Conservation (phyloP, 352 stramenopile species). For the Pythium aquatile region DNA sequence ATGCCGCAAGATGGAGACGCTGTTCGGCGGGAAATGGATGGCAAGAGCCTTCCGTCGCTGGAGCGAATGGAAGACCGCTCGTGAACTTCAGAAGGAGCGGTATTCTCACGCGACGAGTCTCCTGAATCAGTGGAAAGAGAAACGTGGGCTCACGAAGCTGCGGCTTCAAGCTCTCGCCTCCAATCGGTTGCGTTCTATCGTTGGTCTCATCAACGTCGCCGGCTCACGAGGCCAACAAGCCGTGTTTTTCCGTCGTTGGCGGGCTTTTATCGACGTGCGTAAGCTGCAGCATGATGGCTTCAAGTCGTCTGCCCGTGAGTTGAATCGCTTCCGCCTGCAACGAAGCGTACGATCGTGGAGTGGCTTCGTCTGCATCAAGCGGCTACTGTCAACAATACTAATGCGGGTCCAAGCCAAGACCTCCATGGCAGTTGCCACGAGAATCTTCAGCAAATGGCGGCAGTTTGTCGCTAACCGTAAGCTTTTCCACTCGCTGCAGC, state of each 20-base stretch:
- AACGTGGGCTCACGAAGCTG: background rate
- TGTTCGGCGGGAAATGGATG: background rate
- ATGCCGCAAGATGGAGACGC: background rate
- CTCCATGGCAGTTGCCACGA: slow-evolving; percentile 4
- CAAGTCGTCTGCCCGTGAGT: background rate
- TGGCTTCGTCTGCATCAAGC: slow-evolving; percentile 18
- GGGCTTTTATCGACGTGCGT: background rate
- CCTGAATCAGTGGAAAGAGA: slow-evolving; percentile 5
- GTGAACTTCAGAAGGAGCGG: background rate
- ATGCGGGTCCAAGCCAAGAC: slow-evolving; percentile 18
- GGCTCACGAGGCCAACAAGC: slow-evolving; percentile 4
- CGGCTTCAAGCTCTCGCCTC: background rate
- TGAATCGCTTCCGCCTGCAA: slow-evolving; percentile 24
- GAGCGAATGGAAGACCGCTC: too few species aligned
- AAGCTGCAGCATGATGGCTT: background rate
- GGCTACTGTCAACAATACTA: slow-evolving; percentile 26
- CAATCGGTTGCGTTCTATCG: slow-evolving; percentile 10
- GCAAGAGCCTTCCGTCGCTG: slow-evolving; percentile 4
- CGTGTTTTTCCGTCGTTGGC: slow-evolving; percentile 10
- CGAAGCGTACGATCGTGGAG: slow-evolving; percentile 29
- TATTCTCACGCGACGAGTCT: background rate
- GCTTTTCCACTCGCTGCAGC: slow-evolving; percentile 22
- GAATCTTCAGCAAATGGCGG: slow-evolving; percentile 34
- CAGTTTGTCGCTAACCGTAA: slow-evolving; percentile 18
- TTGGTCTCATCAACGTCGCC: slow-evolving; percentile 6